Base-by-base conservation (phyloP, 2,329 filamentous ascomycete species). In the Aureobasidium sp. region DNA sequence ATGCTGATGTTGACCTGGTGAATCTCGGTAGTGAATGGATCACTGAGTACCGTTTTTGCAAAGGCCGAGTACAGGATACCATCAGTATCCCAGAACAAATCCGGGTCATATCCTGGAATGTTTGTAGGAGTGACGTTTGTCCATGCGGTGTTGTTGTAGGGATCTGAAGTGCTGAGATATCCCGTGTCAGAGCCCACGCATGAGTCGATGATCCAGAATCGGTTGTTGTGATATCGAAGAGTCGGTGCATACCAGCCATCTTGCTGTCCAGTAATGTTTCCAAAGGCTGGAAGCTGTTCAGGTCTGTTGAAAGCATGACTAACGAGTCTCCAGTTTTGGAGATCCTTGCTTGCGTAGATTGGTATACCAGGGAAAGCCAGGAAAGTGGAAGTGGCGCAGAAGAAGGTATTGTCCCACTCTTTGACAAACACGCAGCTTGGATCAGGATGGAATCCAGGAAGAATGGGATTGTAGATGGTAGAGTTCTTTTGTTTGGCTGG, bases 41-140 rank as follows among this genome's bases (percentile, higher is more conserved):
- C 36, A 5, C 10, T 34, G 5, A 32, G 34, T 5, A 51, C 36
- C 2, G 57, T 51, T n/a, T 55, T 34, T 13, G 59, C 59, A 36
- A 36, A 61, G 6, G 71, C 70, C 4, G 82, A 76, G 63, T 84
- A 85, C 0, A 78, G 73, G 63, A 76, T 80, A 0, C 82, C 83
- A 59, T 85, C 78, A 0, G 77, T 76, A 56, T 85, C 80, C 79
- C 82, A 85, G 66, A 83, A 82, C 8, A 79, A 76, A 37, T 77
- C 79, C 0, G 82, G 80, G 59, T 86, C 84, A 57, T 82, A 82
- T 1, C 79, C 80, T 26, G 60, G 52, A 20, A 67, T 64, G 29
- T 78, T 72, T 66, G 82, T 82, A 57, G 78, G 75, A 0, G 79
- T 67, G 0, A 81, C 77, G 59, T 80, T 72, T 0, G 76, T 76